Percentiles rank a stretch among this genome's conserved stretches.
Conservation (phyloP, 306 rosid species). For the Quercus dentata region DNA sequence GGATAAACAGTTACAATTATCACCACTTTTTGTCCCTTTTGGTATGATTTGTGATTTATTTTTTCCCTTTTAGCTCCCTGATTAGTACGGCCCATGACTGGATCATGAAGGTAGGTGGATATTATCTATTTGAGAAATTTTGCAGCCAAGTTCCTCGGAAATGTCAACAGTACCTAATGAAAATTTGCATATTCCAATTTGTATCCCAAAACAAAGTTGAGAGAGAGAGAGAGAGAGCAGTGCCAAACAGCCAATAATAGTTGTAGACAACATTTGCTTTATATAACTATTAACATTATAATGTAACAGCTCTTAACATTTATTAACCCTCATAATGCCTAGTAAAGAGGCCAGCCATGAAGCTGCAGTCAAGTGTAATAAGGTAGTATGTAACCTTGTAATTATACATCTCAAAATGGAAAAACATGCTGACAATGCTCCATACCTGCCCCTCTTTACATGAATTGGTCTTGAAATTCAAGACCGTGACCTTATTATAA, state of each 20-base stretch:
- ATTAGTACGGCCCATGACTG: no score
- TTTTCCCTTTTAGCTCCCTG: not conserved
- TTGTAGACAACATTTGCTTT: not conserved
- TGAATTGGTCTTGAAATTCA: not conserved
- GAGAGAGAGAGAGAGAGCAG: not conserved
- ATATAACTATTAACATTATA: no score
- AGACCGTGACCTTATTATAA: not conserved
- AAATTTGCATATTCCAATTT: not conserved
- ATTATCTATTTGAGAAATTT: no score
- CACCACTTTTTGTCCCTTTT: no score
- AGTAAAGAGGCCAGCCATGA: slow-evolving; percentile 17
- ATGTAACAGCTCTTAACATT: not conserved
- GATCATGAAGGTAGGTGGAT: no score
- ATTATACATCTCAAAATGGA: not conserved
- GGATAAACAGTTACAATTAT: no score
- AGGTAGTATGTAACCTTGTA: slow-evolving; percentile 1
- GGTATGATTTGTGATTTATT: no score
- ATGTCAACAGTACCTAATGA: no score
- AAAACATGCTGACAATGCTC: not conserved
- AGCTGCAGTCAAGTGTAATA: slow-evolving; percentile 31
- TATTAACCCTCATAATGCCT: slow-evolving; percentile 5
- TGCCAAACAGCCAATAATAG: not conserved
- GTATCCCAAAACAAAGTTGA: not conserved
- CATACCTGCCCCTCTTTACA: not conserved
- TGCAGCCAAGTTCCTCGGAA: no score